Evolutionary conservation across 2,329 filamentous ascomycete genomes (phyloP).

Genomic region (Exophiala viscosa): DNA sequence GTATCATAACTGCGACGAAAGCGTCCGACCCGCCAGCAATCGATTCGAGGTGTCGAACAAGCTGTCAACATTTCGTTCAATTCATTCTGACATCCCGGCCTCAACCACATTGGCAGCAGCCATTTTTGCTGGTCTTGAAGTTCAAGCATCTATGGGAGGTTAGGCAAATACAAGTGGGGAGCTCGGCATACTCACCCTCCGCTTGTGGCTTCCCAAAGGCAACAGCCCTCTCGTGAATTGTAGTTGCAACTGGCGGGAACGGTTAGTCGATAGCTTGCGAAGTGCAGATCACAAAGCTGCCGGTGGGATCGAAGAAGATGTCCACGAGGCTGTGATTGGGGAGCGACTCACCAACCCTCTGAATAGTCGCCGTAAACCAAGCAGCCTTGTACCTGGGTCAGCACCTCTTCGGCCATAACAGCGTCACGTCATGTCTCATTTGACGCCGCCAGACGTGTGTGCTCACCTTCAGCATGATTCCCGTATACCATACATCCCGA

Average conservation of each 20-base stretch:
- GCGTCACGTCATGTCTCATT: not conserved
- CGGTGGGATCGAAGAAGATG: not conserved
- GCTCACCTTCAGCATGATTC: conserved; percentile 16
- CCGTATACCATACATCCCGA: conserved; percentile 21
- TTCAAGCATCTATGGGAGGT: conserved; percentile 8
- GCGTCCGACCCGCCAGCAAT: too few relatives aligned
- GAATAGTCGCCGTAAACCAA: conserved; percentile 22
- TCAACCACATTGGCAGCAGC: conserved; percentile 17
- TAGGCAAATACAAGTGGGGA: not conserved
- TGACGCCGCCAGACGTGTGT: too few relatives aligned
- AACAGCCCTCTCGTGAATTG: conserved; percentile 20
- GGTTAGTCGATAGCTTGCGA: not conserved
- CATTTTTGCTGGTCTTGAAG: conserved; percentile 14
- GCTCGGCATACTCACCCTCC: conserved; percentile 14
- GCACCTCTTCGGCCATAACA: not conserved
- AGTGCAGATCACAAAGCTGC: not conserved
- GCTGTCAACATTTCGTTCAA: too few relatives aligned
- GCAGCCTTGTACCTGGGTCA: conserved; percentile 9
- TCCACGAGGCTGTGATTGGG: not conserved
- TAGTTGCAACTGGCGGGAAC: conserved; percentile 15
- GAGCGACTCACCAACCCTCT: conserved; percentile 15
- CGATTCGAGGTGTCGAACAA: too few relatives aligned
- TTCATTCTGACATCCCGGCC: too few relatives aligned
- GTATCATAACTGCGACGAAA: too few relatives aligned
- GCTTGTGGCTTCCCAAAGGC: conserved; percentile 16